Conservation (phyloP, 371 early-diverging fungal genomes). For the Rhizopus microsporus region DNA sequence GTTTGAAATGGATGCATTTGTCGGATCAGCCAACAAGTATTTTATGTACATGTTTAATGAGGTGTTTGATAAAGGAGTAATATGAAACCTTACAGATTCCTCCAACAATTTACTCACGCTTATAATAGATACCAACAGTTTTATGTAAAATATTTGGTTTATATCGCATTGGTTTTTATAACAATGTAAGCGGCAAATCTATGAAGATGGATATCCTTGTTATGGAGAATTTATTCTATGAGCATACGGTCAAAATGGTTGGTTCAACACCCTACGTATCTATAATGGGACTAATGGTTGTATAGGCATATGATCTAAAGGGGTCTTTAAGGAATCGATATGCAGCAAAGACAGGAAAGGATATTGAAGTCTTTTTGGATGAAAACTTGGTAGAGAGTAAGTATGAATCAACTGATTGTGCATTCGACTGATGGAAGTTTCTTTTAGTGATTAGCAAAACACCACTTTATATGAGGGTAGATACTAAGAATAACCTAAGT, state of each 20-base stretch:
- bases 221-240: conserved; percentile 95
- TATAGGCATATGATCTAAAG: conserved; percentile 89
- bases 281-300: conserved; percentile 8
- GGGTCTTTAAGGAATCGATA: conserved; percentile 94
- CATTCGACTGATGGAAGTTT: background rate
- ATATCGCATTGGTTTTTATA: conserved; percentile 85
- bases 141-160: conserved; percentile 94
- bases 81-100: background rate
- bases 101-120: background rate
- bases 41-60: conserved; percentile 89
- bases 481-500: conserved; percentile 78
- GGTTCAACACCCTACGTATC: background rate
- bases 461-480: conserved; percentile 87
- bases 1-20: conserved; percentile 87
- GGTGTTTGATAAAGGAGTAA: conserved; percentile 71
- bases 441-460: conserved; percentile 68
- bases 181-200: conserved; percentile 75
- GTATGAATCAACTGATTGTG: conserved; percentile 9
- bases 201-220: conserved; percentile 89
- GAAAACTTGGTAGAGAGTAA: conserved; percentile 87
- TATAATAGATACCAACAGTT: conserved; percentile 71
- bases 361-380: conserved; percentile 88
- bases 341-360: conserved; percentile 81
- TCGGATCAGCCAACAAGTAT: conserved; percentile 90
- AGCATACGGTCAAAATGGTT: conserved; percentile 68